These are phyloP conservation scores for Irpex lacteus DNA, from an alignment of 1,284 basidiomycete species.

Conservation along the genomic window DNA sequence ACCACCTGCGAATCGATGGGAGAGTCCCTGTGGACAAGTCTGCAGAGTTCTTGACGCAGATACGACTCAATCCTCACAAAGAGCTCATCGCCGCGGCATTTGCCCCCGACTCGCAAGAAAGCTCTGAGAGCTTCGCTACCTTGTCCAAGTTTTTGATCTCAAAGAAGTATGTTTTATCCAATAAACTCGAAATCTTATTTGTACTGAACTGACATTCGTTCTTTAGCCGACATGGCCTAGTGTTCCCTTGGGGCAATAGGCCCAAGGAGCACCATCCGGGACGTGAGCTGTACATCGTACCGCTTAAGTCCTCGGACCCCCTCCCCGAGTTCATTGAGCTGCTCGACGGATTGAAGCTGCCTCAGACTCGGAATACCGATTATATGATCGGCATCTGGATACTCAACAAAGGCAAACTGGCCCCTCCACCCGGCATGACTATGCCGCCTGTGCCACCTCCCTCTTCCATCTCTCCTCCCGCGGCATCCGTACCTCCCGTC, in stretches of 20 bases:
- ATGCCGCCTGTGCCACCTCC: constrained; percentile 19
- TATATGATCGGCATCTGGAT: constrained; percentile 85
- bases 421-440: constrained; percentile 33
- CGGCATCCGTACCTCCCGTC: constrained; percentile 11
- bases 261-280: constrained; percentile 75
- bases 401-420: constrained; percentile 70
- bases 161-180: constrained; percentile 61
- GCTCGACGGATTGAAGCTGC: constrained; percentile 75
- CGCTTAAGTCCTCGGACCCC: constrained; percentile 64
- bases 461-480: constrained; percentile 4
- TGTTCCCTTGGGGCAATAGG: constrained; percentile 79
- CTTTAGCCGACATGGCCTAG: constrained; percentile 77
- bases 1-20: constrained; percentile 70
- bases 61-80: constrained; percentile 71
- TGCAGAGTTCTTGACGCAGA: constrained; percentile 72
- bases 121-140: constrained; percentile 52
- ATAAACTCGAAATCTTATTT: constrained; percentile 8
- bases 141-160: constrained; percentile 69
- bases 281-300: constrained; percentile 87
- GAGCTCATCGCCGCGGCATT: constrained; percentile 80
- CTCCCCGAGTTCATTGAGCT: constrained; percentile 86
- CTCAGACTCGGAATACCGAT: constrained; percentile 56
- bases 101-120: constrained; percentile 44
- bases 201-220: constrained; percentile 7
- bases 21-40: constrained; percentile 77